Conservation (phyloP, 192 early-diverging fungal species). For the Phlyctochytrium bullatum region DNA sequence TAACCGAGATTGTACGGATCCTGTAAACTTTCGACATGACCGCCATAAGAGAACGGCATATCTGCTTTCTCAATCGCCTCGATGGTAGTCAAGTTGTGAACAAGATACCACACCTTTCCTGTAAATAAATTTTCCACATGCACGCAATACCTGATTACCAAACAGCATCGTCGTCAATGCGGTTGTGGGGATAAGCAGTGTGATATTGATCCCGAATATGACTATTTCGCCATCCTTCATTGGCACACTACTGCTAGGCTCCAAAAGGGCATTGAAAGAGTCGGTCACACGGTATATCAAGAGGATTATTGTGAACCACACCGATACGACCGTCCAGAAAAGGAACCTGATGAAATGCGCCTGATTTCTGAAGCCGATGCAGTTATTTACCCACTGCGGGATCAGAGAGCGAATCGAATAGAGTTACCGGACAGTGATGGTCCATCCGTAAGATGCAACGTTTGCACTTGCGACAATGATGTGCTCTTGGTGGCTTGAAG, state of each 20-base stretch:
- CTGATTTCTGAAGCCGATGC: conserved; percentile 26
- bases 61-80: not conserved
- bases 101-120: not conserved
- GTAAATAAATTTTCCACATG: not conserved
- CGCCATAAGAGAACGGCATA: not conserved
- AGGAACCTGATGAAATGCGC: conserved; percentile 32
- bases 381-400: too few species aligned
- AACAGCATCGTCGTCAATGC: conserved; percentile 12
- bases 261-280: not conserved
- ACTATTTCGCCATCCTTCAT: conserved; percentile 3
- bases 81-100: conserved; percentile 15
- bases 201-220: conserved; percentile 13
- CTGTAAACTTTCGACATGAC: not conserved
- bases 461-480: conserved; percentile 29
- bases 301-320: conserved; percentile 3
- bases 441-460: conserved; percentile 35
- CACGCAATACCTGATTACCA: conserved; percentile 11
- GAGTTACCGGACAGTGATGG: conserved; percentile 38
- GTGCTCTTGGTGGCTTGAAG: conserved; percentile 28
- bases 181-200: conserved; percentile 5
- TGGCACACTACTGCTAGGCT: not conserved
- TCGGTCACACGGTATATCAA: not conserved
- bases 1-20: conserved; percentile 11
- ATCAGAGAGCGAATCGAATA: too few species aligned
- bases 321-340: conserved; percentile 7